Conservation (phyloP, 108 stramenopile genomes). For the Skeletonema tropicum region DNA sequence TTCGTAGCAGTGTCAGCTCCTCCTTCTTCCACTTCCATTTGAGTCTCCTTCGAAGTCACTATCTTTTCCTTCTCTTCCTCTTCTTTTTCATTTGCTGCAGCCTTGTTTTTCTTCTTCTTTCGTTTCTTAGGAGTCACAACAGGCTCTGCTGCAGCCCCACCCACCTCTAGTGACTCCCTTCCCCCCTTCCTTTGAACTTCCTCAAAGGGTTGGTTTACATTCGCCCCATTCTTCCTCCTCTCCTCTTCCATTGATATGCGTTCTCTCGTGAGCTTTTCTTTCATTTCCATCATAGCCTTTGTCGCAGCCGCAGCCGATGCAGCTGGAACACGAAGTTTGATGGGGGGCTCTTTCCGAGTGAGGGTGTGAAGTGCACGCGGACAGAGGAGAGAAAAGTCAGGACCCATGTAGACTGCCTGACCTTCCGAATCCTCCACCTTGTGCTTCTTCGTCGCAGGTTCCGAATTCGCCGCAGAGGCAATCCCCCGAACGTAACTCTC, state of each 20-base stretch:
- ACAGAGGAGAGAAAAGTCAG: conserved; percentile 74
- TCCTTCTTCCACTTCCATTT: conserved; percentile 30
- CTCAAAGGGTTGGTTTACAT: conserved; percentile 17
- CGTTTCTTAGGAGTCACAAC: conserved; percentile 41
- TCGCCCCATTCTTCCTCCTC: conserved; percentile 17
- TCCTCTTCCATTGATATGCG: conserved; percentile 15
- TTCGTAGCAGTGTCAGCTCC: conserved; percentile 35
- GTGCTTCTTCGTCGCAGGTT: conserved; percentile 15
- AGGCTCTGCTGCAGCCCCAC: conserved; percentile 19
- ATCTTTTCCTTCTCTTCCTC: conserved; percentile 35
- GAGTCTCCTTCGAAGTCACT: conserved; percentile 27
- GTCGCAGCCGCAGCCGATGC: conserved; percentile 80
- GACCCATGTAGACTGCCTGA: conserved; percentile 28
- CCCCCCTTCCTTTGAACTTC: conserved; percentile 13
- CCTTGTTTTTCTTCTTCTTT: conserved; percentile 52
- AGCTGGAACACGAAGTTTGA: conserved; percentile 82
- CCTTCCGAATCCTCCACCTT: conserved; percentile 10
- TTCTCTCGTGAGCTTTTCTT: conserved; percentile 52
- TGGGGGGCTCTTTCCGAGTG: conserved; percentile 75
- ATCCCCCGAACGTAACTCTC: conserved; percentile 38
- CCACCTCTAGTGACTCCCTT: conserved; percentile 26
- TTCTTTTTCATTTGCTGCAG: conserved; percentile 32
- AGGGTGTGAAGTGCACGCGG: conserved; percentile 70
- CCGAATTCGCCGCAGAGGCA: background rate
- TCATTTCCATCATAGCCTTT: conserved; percentile 69